phyloP scores from a whole-genome alignment of 2,329 filamentous ascomycete species.

The Calonectria leucothoes region DNA sequence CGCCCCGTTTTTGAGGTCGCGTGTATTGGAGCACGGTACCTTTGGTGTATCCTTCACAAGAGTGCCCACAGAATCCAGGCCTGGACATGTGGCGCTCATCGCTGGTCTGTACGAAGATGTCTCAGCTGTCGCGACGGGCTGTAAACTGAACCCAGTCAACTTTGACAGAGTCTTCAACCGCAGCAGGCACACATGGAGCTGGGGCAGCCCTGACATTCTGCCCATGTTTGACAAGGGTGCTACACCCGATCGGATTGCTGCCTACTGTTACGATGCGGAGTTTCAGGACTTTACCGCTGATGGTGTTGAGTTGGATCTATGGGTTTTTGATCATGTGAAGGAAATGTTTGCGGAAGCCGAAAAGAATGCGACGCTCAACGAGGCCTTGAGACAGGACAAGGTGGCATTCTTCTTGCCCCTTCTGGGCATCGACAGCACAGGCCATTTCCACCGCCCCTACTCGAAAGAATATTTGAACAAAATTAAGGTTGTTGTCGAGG shows the following conservation, averaged over 20 bases:
- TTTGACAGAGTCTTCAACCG: background rate
- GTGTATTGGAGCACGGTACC: background rate
- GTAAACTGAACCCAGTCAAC: background rate
- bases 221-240: background rate
- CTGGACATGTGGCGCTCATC: background rate
- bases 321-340: background rate
- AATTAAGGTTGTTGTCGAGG: background rate
- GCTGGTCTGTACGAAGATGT: background rate
- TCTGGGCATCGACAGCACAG: background rate
- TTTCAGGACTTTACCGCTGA: background rate
- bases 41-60: background rate
- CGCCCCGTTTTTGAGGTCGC: background rate
- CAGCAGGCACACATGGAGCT: background rate
- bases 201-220: background rate
- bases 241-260: background rate
- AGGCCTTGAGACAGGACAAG: background rate
- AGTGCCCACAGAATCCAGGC: background rate
- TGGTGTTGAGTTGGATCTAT: background rate
- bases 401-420: background rate
- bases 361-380: background rate
- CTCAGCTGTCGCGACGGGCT: background rate
- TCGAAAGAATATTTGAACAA: background rate
- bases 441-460: background rate
- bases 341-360: background rate
- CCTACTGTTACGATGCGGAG: background rate